Base-by-base conservation (phyloP, 768 basidiomycete species). In the Galerina marginata region DNA sequence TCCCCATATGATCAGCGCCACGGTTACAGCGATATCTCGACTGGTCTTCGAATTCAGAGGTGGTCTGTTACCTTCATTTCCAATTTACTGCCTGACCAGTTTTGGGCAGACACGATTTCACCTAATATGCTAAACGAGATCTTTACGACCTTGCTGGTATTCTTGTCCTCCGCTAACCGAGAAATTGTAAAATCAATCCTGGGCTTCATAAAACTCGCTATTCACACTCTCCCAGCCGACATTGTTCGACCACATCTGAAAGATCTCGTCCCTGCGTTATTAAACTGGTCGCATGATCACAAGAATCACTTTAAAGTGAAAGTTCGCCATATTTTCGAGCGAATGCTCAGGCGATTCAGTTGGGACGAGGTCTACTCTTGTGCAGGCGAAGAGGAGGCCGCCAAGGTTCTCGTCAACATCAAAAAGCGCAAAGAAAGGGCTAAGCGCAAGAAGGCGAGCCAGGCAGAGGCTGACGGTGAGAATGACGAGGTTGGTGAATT, bases 281-380 rank as follows among this genome's bases (percentile, higher is more conserved):
- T 99, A 37, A 82, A 81, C 47, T 96, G 97, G 95, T 93, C 94
- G 5, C 95, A 97, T 70, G 96, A 98, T 70, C 96, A 99, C 77
- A 96, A 96, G 73, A 99, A 99, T 69, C 97, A 98, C 71, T 99
- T 99, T 87, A 99, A 99, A 74, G 81, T 85, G 51, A 98, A 98
- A 79, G 95, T 97, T 23, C 88, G 94, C 45, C 96, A 99, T 73
- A 95, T 99, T 65, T 96, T 99, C 67, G 96, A 99, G 79, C 87
- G 96, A 48, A 89, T 98, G 86, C 83, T 99, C 64, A 81, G 96
- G 62, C 85, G 95, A 62, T 97, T 97, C 69, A 90, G 88, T 0
- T 97, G 87, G 83, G 88, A 95, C 42, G 90, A 90, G 45, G 86
- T 99, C 1, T 86, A 91, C 69, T 79, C 86, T 37, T 88, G 84